Base-by-base conservation (phyloP, 257 asterid genomes). In the Eustoma russellianum region DNA sequence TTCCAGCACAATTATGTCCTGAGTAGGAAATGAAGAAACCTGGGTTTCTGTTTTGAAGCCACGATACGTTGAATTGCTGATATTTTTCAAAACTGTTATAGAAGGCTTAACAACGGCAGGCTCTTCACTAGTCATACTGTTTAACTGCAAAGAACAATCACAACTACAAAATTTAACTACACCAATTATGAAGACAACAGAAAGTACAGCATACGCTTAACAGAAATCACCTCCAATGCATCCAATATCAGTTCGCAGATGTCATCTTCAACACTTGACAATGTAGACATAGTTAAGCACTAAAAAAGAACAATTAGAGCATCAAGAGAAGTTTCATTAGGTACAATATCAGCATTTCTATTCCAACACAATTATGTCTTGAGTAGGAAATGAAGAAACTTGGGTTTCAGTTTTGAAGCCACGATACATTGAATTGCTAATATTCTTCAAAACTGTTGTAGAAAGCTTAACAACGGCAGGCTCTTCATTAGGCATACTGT, bases 41-140 rank as follows among this genome's bases (percentile, higher is more conserved):
- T 88, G 95, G 55, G 75, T 74, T 74, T 79, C 87, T 51, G 65
- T 52, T 70, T 76, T 77, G 80, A 88, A 49, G 45, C 63, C 59
- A 60, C 74, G 81, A 68, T 72, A 88, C 9, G 74, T 55, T 44
- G 83, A 73, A 68, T 75, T 68, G 77, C 76, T 79, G 59, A 92
- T 82, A 68, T 74, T 77, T 69, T 71, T 80, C 74, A 92, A 66
- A 66, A 79, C 67, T 46, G 85, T 64, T 63, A 73, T n/a, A 69
- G 95, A 92, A 60, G 97, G 97, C 68, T 74, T 82, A 68, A 73
- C 59, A 63, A 66, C 57, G 51, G 72, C 80, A 49, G 77, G 56
- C 62, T 82, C 89, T 49, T 78, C 88, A 53, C 77, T 52, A 18
- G 55, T 35, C 35, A 60, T 51, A 53, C 69, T 69, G 47, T 66